These are phyloP conservation scores for Nicotiana tabacum DNA, from an alignment of 257 asterid genomes.

Conservation along the genomic window DNA sequence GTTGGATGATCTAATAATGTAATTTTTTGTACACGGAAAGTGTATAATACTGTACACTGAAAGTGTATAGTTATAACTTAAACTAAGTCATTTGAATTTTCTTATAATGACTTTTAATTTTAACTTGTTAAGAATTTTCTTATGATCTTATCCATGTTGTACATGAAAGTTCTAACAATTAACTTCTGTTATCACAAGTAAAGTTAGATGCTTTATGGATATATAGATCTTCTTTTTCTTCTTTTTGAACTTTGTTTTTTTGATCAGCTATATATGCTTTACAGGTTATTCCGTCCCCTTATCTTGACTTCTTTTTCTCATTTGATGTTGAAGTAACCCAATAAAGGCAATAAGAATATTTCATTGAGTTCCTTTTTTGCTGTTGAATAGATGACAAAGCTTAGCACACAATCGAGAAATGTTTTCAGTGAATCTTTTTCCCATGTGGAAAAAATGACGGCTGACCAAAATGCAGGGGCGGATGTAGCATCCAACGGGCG, in stretches of 20 bases:
- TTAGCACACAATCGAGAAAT: not conserved
- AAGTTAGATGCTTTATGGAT: not conserved
- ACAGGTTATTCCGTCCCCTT: not conserved
- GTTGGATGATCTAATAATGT: no score
- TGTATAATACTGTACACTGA: no score
- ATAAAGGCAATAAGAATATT: not conserved
- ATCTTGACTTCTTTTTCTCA: not conserved
- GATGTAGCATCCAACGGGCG: no score
- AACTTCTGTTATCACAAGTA: not conserved
- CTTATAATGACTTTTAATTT: not conserved
- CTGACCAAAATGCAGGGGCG: no score
- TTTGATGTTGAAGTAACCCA: not conserved
- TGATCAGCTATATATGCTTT: conserved; percentile 3
- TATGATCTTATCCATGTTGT: not conserved
- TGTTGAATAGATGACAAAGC: not conserved
- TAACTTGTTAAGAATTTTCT: not conserved
- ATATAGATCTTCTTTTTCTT: not conserved
- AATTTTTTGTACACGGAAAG: no score
- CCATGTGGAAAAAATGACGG: no score
- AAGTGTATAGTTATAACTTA: no score
- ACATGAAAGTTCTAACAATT: not conserved
- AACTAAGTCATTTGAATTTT: not conserved
- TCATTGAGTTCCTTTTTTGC: not conserved
- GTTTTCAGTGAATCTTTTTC: no score
- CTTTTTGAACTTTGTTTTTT: not conserved